Conservation (phyloP, 106 monocot species). For the Platanthera guangdongensis region DNA sequence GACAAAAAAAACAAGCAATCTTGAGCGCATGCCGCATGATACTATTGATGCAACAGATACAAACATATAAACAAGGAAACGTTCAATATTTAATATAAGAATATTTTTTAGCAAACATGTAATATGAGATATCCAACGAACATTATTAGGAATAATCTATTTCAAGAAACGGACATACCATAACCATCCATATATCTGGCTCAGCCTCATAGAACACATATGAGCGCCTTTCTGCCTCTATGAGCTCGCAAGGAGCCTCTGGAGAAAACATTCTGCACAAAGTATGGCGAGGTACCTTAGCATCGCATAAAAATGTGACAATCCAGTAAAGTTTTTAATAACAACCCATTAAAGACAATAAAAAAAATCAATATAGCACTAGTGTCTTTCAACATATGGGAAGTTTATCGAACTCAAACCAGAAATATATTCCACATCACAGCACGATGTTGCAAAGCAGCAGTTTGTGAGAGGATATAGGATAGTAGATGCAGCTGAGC, state of each 20-base stretch:
- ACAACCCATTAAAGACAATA: background rate
- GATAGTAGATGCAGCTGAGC: background rate
- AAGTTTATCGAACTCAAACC: background rate
- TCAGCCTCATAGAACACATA: constrained; percentile 86
- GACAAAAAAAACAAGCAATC: background rate
- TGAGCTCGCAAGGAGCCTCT: constrained; percentile 76
- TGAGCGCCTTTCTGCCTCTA: constrained; percentile 82
- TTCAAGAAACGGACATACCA: constrained; percentile 37
- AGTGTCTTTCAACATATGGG: background rate
- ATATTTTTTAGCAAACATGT: background rate
- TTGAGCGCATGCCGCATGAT: background rate
- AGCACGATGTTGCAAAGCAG: background rate
- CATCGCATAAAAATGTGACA: background rate
- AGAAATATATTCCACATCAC: background rate
- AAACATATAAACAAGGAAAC: background rate
- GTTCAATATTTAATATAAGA: background rate
- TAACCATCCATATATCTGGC: constrained; percentile 93
- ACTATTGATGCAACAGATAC: background rate
- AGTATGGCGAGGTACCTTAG: background rate
- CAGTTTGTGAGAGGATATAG: background rate
- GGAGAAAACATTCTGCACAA: constrained; percentile 90
- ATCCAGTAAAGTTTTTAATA: background rate
- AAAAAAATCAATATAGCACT: background rate
- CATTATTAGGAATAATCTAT: background rate
- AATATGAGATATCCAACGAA: background rate